Percentiles rank a stretch among this genome's conserved stretches.
These are phyloP conservation scores for Euptelea pleiosperma DNA, from an alignment of 164 flowering plant genomes.

Conservation along the genomic window DNA sequence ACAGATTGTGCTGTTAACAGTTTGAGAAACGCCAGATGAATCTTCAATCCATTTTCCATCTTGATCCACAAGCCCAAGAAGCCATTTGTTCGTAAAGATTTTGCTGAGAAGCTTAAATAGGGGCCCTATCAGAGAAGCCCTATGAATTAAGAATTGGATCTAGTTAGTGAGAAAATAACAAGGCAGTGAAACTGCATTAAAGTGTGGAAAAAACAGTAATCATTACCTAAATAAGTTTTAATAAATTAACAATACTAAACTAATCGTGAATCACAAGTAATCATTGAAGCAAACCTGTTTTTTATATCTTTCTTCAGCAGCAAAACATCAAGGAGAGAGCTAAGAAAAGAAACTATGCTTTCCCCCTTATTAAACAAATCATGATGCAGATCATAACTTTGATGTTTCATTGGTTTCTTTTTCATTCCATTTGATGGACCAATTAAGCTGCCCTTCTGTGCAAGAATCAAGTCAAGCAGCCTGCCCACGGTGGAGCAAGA, in stretches of 20 bases:
- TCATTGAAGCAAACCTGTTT: slow-evolving; percentile 44
- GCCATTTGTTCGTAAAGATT: slow-evolving; percentile 42
- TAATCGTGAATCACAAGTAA: neutral
- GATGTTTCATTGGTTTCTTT: slow-evolving; percentile 31
- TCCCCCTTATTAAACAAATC: slow-evolving; percentile 28
- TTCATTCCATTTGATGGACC: slow-evolving; percentile 31
- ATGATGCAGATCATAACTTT: slow-evolving; percentile 10
- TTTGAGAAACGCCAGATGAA: slow-evolving; percentile 33
- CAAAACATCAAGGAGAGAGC: slow-evolving; percentile 81
- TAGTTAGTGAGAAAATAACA: neutral
- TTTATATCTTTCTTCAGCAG: slow-evolving; percentile 70
- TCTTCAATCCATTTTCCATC: slow-evolving; percentile 26
- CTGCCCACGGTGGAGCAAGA: slow-evolving; percentile 33
- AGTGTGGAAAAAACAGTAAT: neutral
- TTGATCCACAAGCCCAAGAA: slow-evolving; percentile 18
- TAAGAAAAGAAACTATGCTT: slow-evolving; percentile 37
- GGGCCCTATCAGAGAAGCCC: slow-evolving; percentile 59
- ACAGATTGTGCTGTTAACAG: slow-evolving; percentile 21
- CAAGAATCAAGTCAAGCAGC: slow-evolving; percentile 41
- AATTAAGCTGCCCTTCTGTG: slow-evolving; percentile 15
- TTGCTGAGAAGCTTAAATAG: slow-evolving; percentile 59
- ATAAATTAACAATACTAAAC: neutral
- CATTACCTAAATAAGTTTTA: neutral
- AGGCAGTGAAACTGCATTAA: no score
- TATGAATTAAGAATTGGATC: slow-evolving; percentile 15